phyloP scores from a whole-genome alignment of 2,329 filamentous ascomycete genomes.

The Zasmidium cellare region DNA sequence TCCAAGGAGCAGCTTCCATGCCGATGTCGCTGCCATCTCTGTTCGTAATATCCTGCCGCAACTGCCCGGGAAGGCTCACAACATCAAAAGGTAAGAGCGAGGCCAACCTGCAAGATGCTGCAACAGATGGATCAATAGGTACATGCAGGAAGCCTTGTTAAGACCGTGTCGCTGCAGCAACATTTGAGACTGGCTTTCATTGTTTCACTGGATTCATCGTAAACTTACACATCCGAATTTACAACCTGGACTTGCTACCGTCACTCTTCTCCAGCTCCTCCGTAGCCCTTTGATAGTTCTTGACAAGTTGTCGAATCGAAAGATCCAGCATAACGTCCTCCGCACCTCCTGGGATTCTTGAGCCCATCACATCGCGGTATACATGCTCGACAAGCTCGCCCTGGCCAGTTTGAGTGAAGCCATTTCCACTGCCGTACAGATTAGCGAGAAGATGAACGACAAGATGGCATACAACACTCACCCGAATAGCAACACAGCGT shows the following conservation, averaged over 20 bases:
- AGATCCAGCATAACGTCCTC: conserved; percentile 72
- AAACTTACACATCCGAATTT: background rate
- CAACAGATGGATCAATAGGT: no score
- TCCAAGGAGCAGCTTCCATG: no score
- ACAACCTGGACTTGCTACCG: conserved; percentile 46
- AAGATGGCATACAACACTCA: background rate
- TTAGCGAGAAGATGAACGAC: background rate
- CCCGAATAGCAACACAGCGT: conserved; percentile 69
- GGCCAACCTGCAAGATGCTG: no score
- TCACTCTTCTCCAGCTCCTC: conserved; percentile 48
- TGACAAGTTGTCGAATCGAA: conserved; percentile 66
- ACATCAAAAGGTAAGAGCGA: no score
- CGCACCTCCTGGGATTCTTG: conserved; percentile 54
- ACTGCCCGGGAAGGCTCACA: no score
- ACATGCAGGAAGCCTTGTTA: no score
- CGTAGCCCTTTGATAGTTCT: conserved; percentile 63
- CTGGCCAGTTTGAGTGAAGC: conserved; percentile 67
- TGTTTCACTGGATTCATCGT: no score
- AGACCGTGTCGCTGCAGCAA: no score
- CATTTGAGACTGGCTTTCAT: no score
- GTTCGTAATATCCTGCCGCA: no score
- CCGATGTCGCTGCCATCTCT: no score
- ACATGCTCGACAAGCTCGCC: conserved; percentile 68
- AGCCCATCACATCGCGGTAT: conserved; percentile 33
- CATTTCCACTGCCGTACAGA: conserved; percentile 53